Conservation (phyloP, 2,329 filamentous ascomycete genomes). For the Ceratocystis eucalypticola region DNA sequence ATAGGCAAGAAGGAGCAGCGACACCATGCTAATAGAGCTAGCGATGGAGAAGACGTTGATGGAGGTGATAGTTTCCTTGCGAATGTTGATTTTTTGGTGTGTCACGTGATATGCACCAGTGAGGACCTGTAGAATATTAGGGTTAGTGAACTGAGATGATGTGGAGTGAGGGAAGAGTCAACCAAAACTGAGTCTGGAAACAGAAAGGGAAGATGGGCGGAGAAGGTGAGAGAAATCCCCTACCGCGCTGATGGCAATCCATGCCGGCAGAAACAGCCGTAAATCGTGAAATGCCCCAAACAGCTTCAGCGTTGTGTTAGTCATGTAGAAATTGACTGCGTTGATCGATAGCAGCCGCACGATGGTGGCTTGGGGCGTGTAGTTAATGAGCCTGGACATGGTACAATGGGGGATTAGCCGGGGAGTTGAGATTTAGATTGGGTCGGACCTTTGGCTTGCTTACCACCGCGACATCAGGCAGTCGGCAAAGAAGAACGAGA, state of each 20-base stretch:
- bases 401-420: background rate
- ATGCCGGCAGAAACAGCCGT: slow-evolving; percentile 58
- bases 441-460: slow-evolving; percentile 21
- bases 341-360: slow-evolving; percentile 66
- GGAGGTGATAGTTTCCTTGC: slow-evolving; percentile 65
- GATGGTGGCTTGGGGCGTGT: slow-evolving; percentile 67
- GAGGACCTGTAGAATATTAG: slow-evolving; percentile 38
- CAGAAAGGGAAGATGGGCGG: background rate
- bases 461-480: slow-evolving; percentile 75
- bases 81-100: slow-evolving; percentile 65
- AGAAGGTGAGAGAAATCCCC: slow-evolving; percentile 21
- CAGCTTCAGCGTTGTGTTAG: slow-evolving; percentile 56
- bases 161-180: no score
- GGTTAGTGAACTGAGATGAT: background rate
- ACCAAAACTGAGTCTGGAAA: no score
- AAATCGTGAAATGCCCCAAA: slow-evolving; percentile 57
- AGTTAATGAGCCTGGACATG: slow-evolving; percentile 59
- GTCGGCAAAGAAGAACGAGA: slow-evolving; percentile 73
- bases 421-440: slow-evolving; percentile 16
- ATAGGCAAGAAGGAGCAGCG: slow-evolving; percentile 54
- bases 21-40: slow-evolving; percentile 62
- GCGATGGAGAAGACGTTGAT: slow-evolving; percentile 63
- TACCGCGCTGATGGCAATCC: slow-evolving; percentile 66
- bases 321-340: slow-evolving; percentile 60
- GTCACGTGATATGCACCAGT: slow-evolving; percentile 65